phyloP scores from a whole-genome alignment of 1,139 yeast genomes.

The Meyerozyma athensensis region DNA sequence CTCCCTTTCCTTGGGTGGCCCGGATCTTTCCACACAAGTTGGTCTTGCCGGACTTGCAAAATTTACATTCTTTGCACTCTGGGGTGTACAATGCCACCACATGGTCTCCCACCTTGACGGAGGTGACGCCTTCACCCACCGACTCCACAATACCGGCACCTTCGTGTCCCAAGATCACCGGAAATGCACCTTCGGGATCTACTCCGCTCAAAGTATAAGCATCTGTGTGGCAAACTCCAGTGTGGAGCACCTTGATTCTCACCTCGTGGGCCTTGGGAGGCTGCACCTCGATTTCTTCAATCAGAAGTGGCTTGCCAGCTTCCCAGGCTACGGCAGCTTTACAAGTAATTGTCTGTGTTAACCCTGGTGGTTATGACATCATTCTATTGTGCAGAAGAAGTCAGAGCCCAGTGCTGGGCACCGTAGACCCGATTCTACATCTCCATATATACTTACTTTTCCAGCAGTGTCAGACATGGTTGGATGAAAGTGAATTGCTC shows the following conservation, averaged over 20 bases:
- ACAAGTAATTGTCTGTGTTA: conserved; percentile 66
- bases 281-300: conserved; percentile 85
- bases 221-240: conserved; percentile 98
- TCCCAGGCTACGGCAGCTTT: conserved; percentile 98
- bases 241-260: conserved; percentile 77
- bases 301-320: conserved; percentile 76
- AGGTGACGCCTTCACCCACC: conserved; percentile 88
- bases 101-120: conserved; percentile 81
- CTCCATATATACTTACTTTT: conserved; percentile 13
- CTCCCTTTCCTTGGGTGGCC: conserved; percentile 87
- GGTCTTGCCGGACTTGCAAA: conserved; percentile 93
- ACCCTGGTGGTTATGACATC: background rate
- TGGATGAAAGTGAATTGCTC: background rate
- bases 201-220: conserved; percentile 92
- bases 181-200: conserved; percentile 97
- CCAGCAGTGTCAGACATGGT: conserved; percentile 14
- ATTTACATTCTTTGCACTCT: conserved; percentile 91
- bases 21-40: conserved; percentile 89
- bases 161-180: conserved; percentile 89
- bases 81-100: conserved; percentile 94
- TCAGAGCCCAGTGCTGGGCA: too few relatives aligned
- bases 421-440: too few relatives aligned
- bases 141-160: conserved; percentile 96
- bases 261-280: conserved; percentile 98
- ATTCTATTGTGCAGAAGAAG: too few relatives aligned